phyloP scores from a whole-genome alignment of 306 rosid genomes.

The Clitoria ternatea region DNA sequence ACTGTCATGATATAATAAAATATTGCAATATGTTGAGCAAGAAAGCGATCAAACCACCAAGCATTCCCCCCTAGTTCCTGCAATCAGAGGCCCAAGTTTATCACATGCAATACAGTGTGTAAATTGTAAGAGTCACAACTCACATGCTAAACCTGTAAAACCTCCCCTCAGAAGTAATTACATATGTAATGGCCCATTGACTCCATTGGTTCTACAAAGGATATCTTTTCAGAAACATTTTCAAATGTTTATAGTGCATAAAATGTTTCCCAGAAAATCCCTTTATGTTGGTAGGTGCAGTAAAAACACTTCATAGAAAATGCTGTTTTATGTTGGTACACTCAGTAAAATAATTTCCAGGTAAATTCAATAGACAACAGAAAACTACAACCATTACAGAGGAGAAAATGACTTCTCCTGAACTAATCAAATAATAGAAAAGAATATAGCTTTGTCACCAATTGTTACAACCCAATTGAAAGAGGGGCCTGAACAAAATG shows the following conservation, averaged over 20 bases:
- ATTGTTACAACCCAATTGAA: neutral
- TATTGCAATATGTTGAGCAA: constrained; percentile 88
- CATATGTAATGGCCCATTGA: too few species aligned
- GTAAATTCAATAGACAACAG: neutral
- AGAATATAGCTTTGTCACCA: neutral
- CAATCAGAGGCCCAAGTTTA: constrained; percentile 28
- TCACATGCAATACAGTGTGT: neutral
- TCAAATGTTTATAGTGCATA: neutral
- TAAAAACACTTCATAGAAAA: neutral
- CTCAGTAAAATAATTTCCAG: neutral
- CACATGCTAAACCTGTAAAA: neutral
- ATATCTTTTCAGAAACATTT: neutral
- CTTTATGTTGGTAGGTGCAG: neutral
- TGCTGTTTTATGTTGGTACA: neutral
- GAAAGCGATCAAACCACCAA: constrained; percentile 99
- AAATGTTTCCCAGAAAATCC: neutral
- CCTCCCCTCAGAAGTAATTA: neutral
- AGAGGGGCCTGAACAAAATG: neutral
- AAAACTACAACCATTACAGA: neutral
- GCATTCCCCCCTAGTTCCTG: constrained; percentile 97
- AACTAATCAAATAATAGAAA: neutral
- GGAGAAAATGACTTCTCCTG: neutral
- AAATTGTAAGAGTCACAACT: constrained; percentile 6
- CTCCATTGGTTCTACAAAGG: neutral
- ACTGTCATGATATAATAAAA: constrained; percentile 78